Base-by-base conservation (phyloP, 768 basidiomycete genomes). In the Agaricus subrufescens region DNA sequence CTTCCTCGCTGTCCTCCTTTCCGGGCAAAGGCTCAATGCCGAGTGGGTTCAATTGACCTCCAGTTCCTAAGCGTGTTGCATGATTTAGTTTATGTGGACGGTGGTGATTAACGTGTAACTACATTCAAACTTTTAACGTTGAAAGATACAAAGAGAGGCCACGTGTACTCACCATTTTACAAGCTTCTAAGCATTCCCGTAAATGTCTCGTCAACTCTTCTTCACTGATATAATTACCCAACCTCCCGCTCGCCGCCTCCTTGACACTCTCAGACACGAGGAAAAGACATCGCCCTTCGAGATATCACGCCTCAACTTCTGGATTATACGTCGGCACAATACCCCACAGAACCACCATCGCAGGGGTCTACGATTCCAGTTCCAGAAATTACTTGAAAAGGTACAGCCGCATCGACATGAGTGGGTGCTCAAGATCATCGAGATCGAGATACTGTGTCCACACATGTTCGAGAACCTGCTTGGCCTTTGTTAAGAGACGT, bases 261-360 rank as follows among this genome's bases (percentile, higher is more conserved):
- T 82, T 78, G 7, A 82, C 83, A 58, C 86, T 81, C 67, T 89
- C 87, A 0, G 84, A 81, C 82, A 90, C 85, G 46, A 95, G 73
- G 73, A 85, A 92, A 76, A 91, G 93, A 60, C 89, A 88, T 93
- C 93, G 96, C 52, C 93, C 94, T 69, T 95, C 93, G 29, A 96
- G 81, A 66, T 96, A 96, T 86, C 94, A 95, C 1, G 87, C 94
- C 62, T 95, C 93, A 10, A 94, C 86, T 52, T 91, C 87, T 65
- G 91, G 80, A 61, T 94, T 89, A 68, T 95, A 92, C 0, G 85
- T 71, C 9, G 86, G 80, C 70, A 94, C 85, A 9, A 94, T 78
- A 11, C 87, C 89, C 43, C 90, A 83, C 27, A 96, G 70, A 12
- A 94, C 84, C 10, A 86, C 69, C 4, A 95, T 71, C 1, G 93